Evolutionary conservation across 805 yeast species (phyloP).

Genomic region (Wickerhamomyces canadensis): DNA sequence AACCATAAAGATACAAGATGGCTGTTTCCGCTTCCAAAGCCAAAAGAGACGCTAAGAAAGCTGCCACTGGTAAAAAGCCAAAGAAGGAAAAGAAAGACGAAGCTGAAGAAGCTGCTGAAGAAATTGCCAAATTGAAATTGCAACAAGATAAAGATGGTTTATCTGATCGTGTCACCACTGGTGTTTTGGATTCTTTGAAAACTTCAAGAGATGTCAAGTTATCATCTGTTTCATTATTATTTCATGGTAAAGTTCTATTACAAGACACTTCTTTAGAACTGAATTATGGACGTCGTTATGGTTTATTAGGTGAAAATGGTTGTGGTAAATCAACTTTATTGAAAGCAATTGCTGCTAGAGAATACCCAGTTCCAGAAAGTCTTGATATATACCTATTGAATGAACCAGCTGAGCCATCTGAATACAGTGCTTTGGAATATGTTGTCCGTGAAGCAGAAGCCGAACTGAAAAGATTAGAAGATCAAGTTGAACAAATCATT

Average conservation of each 20-base stretch:
- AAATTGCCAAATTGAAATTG: conserved; percentile 78
- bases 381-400: conserved; percentile 90
- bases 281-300: conserved; percentile 96
- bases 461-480: conserved; percentile 88
- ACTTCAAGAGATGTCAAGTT: conserved; percentile 94
- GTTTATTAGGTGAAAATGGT: conserved; percentile 96
- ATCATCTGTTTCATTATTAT: conserved; percentile 82
- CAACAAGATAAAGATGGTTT: conserved; percentile 93
- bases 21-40: conserved; percentile 84
- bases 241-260: conserved; percentile 95
- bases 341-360: conserved; percentile 92
- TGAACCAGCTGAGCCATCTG: conserved; percentile 97
- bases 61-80: conserved; percentile 70
- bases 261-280: conserved; percentile 90
- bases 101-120: conserved; percentile 58
- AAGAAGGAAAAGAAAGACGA: conserved; percentile 47
- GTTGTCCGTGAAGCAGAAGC: conserved; percentile 95
- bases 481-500: conserved; percentile 81
- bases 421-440: conserved; percentile 87
- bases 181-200: conserved; percentile 83
- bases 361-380: conserved; percentile 88
- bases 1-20: background rate
- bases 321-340: conserved; percentile 97
- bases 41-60: conserved; percentile 95
- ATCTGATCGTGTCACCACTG: conserved; percentile 96